Evolutionary conservation across 805 yeast species (phyloP).

Genomic region (Candida piceae): DNA sequence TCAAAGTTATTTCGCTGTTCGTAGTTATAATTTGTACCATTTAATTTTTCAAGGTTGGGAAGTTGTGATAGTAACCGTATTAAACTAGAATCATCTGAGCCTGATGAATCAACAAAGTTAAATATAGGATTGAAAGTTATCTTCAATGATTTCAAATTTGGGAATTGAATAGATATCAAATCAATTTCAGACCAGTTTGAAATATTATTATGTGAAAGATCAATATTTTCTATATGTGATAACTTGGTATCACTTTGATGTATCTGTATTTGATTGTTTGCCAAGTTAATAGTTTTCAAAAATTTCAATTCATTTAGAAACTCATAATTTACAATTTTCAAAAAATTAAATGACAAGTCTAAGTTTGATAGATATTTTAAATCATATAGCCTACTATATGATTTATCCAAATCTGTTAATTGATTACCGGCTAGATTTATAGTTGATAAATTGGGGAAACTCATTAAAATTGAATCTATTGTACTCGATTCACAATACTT

Average conservation of each 20-base stretch:
- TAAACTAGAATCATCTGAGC: slow-evolving; percentile 10
- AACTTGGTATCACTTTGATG: not conserved
- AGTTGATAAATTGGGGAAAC: slow-evolving; percentile 14
- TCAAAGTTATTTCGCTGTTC: slow-evolving; percentile 62
- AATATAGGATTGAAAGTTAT: slow-evolving; percentile 52
- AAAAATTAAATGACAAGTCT: slow-evolving; percentile 37
- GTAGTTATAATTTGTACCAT: slow-evolving; percentile 49
- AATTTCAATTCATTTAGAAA: slow-evolving; percentile 8
- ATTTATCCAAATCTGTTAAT: slow-evolving; percentile 14
- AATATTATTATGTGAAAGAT: slow-evolving; percentile 49
- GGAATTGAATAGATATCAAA: slow-evolving; percentile 32
- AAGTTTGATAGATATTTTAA: slow-evolving; percentile 5
- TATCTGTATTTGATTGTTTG: slow-evolving; percentile 31
- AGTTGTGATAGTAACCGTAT: slow-evolving; percentile 20
- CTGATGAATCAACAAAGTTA: too few species aligned
- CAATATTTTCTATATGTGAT: slow-evolving; percentile 30
- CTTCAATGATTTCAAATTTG: slow-evolving; percentile 41
- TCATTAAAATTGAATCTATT: not conserved
- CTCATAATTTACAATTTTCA: slow-evolving; percentile 20
- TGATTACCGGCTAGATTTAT: slow-evolving; percentile 30
- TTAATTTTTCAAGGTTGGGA: slow-evolving; percentile 36
- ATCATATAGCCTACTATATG: slow-evolving; percentile 5
- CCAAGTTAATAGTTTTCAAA: slow-evolving; percentile 29
- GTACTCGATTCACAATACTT: not conserved
- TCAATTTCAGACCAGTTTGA: slow-evolving; percentile 46